Base-by-base conservation (phyloP, 2,329 filamentous ascomycete genomes). In the Colletotrichum magnum region DNA sequence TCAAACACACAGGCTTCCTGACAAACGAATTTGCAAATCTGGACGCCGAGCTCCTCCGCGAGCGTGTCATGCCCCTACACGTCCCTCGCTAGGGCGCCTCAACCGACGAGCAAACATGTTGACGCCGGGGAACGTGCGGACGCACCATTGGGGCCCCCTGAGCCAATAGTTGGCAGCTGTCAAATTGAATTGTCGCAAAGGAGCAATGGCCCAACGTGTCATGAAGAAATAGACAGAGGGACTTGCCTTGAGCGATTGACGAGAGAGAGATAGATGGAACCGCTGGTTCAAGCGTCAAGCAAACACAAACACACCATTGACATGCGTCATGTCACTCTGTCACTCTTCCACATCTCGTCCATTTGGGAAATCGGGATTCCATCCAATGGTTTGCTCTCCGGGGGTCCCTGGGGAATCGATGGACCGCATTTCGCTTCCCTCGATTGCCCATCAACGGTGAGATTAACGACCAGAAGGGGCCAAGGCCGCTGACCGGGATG, bases 381-480 rank as follows among this genome's bases (percentile, higher is more conserved):
- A 56, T n/a, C 4, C 47, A 50, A 50, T 50, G 47, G 47, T 50
- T 47, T 59, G 43, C 50, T 51, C 36, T 48, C 45, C 54, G 41
- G 47, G 41, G 50, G 47, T 15, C 53, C 47, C 28, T 16, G 39
- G 21, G 15, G 21, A 52, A 47, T 50, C 41, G 53, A 45, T 43
- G 48, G 60, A 53, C 54, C 54, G 41, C 48, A 69, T 69, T 52
- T 69, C 66, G 66, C 66, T 66, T 69, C 61, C 50, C 47, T 66
- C 66, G 66, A 69, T 66, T 69, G 61, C 43, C 41, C 61, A 64
- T 56, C 62, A 39, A 43, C 56, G 61, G 61, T 56, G 61, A 69
- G 66, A 69, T 69, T 69, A 69, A 69, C 61, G 66, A 69, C 58
- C 66, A 26, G 57, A 69, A 69, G 56, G 56, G 43, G 56, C 54